Percentiles rank a stretch among this genome's conserved stretches.
phyloP scores from a whole-genome alignment of 352 stramenopile genomes.

The Globisporangium acanthophoron region DNA sequence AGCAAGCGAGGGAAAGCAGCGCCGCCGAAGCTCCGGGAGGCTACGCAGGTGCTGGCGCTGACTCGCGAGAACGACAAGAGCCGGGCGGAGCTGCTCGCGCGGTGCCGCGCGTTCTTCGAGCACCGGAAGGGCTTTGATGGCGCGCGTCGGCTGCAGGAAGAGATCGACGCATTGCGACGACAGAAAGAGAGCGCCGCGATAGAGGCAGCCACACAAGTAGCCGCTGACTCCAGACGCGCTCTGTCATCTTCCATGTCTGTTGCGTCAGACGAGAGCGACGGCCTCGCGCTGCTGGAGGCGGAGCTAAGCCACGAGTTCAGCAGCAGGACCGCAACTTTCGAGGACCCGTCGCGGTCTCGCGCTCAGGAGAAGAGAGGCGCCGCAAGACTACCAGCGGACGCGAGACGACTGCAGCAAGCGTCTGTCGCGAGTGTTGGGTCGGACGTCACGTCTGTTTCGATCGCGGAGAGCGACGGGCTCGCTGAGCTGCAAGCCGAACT shows the following conservation, averaged over 20 bases:
- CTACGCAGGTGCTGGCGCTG: conserved; percentile 2
- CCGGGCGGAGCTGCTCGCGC: conserved; percentile 4
- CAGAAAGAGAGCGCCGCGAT: neutral
- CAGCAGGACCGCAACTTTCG: neutral
- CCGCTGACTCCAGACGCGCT: neutral
- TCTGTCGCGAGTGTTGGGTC: conserved; percentile 6
- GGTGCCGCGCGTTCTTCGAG: conserved; percentile 4
- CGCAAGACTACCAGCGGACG: neutral
- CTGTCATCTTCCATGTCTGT: conserved; percentile 11
- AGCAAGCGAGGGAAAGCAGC: neutral
- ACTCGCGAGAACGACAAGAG: conserved; percentile 7
- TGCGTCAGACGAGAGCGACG: conserved; percentile 26
- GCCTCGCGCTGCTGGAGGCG: conserved; percentile 41
- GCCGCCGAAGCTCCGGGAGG: neutral
- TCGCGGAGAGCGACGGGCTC: conserved; percentile 15
- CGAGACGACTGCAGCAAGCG: neutral
- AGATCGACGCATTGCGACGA: neutral
- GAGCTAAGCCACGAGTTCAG: conserved; percentile 22
- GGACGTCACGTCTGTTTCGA: neutral
- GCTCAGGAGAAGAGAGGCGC: neutral
- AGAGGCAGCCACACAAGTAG: neutral
- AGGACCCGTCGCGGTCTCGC: neutral
- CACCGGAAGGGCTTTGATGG: neutral
- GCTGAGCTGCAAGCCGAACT: conserved; percentile 31
- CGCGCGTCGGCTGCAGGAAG: neutral